These are phyloP conservation scores for Dioszegia aurantiaca DNA, from an alignment of 768 basidiomycete species.

Conservation along the genomic window DNA sequence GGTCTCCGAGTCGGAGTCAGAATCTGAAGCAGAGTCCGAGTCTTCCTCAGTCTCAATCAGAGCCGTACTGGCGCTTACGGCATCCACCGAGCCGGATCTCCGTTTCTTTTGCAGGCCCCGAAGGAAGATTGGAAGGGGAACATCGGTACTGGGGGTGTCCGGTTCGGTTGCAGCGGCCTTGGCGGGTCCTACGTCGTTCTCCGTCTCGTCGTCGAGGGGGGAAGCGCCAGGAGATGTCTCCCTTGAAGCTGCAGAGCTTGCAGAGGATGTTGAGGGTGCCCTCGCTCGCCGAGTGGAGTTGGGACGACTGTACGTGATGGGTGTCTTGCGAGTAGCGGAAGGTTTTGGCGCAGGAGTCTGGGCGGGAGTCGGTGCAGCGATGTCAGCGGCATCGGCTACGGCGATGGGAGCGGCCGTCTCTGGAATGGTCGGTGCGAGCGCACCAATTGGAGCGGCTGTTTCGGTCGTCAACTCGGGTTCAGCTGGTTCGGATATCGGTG, in stretches of 20 bases:
- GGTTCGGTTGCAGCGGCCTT: too few relatives aligned
- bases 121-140: background rate
- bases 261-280: too few relatives aligned
- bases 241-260: too few relatives aligned
- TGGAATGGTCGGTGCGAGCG: too few relatives aligned
- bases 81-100: slow-evolving; percentile 1
- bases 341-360: background rate
- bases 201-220: too few relatives aligned
- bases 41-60: slow-evolving; percentile 9
- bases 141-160: background rate
- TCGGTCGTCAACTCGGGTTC: too few relatives aligned
- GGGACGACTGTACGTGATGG: background rate
- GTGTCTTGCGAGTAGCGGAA: background rate
- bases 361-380: background rate
- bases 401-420: background rate
- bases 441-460: too few relatives aligned
- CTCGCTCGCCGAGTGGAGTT: background rate
- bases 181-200: too few relatives aligned
- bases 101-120: background rate
- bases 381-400: background rate
- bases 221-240: too few relatives aligned
- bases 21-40: slow-evolving; percentile 13
- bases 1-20: background rate
- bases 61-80: slow-evolving; percentile 12
- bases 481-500: too few relatives aligned